These are phyloP conservation scores for Puccinia triticina DNA, from an alignment of 1,284 basidiomycete genomes.

Conservation along the genomic window DNA sequence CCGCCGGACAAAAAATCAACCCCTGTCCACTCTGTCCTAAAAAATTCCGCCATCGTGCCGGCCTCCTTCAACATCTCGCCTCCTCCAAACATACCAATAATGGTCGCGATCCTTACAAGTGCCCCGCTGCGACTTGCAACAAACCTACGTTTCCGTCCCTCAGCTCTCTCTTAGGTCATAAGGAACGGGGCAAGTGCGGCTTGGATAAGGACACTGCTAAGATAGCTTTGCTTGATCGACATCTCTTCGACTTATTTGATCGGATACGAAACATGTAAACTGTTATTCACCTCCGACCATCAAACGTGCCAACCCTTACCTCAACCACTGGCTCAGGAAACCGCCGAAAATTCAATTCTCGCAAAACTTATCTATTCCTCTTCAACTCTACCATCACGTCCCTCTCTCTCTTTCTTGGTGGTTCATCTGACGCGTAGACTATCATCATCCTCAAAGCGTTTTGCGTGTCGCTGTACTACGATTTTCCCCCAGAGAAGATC, in stretches of 20 bases:
- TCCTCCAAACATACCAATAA: conserved; percentile 26
- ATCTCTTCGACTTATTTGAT: background rate
- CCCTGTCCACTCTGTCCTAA: conserved; percentile 10
- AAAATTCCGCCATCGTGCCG: background rate
- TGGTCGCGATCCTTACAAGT: conserved; percentile 13
- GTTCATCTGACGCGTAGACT: no score
- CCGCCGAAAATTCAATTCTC: no score
- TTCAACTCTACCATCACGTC: no score
- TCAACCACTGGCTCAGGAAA: no score
- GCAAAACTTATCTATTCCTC: no score
- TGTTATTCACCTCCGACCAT: background rate
- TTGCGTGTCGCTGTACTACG: no score
- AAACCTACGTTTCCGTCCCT: conserved; percentile 24
- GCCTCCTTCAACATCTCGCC: conserved; percentile 2
- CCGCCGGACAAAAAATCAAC: background rate
- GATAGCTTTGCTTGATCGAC: background rate
- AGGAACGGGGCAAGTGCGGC: conserved; percentile 16
- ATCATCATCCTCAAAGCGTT: no score
- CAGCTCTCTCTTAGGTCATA: conserved; percentile 25
- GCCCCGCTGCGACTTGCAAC: conserved; percentile 7
- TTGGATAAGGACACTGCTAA: background rate
- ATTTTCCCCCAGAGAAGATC: no score
- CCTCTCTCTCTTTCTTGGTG: no score
- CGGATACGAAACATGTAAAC: conserved; percentile 10
- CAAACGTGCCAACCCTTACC: no score